Conservation (phyloP, 345 rosid species). For the Aquilaria yunnanensis region DNA sequence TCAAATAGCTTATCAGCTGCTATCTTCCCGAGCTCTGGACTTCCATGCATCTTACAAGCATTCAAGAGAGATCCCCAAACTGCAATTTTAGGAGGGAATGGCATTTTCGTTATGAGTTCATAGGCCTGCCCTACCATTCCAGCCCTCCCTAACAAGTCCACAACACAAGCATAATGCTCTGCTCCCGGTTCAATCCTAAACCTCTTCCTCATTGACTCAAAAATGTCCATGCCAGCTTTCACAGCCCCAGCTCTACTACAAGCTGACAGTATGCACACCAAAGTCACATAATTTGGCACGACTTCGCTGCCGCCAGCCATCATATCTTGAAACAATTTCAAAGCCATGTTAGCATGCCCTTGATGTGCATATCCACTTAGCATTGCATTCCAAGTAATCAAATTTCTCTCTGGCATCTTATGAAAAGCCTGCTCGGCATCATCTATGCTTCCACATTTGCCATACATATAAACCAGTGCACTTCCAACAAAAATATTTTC, state of each 20-base stretch:
- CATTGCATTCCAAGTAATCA: constrained; percentile 73
- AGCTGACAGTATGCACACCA: constrained; percentile 74
- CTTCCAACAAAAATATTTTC: constrained; percentile 61
- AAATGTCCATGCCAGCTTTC: constrained; percentile 54
- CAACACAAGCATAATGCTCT: constrained; percentile 81
- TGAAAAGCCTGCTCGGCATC: constrained; percentile 50
- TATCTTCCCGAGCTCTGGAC: constrained; percentile 53
- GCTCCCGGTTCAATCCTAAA: constrained; percentile 58
- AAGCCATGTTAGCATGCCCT: constrained; percentile 55
- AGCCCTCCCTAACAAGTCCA: constrained; percentile 78
- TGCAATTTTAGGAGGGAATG: constrained; percentile 57
- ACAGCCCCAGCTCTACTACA: constrained; percentile 80
- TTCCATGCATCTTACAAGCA: constrained; percentile 66
- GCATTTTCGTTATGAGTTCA: constrained; percentile 53
- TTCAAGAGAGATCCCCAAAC: constrained; percentile 91
- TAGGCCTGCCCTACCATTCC: constrained; percentile 72
- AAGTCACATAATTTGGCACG: constrained; percentile 60
- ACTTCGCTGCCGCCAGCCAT: constrained; percentile 24
- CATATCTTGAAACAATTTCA: constrained; percentile 54
- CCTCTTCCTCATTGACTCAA: constrained; percentile 51
- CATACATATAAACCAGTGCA: constrained; percentile 85
- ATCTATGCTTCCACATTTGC: constrained; percentile 79
- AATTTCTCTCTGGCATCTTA: constrained; percentile 56
- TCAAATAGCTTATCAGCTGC: constrained; percentile 63
- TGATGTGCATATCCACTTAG: constrained; percentile 77